These are phyloP conservation scores for Intubia oerlemansii DNA, from an alignment of 2,329 filamentous ascomycete genomes.

Conservation along the genomic window DNA sequence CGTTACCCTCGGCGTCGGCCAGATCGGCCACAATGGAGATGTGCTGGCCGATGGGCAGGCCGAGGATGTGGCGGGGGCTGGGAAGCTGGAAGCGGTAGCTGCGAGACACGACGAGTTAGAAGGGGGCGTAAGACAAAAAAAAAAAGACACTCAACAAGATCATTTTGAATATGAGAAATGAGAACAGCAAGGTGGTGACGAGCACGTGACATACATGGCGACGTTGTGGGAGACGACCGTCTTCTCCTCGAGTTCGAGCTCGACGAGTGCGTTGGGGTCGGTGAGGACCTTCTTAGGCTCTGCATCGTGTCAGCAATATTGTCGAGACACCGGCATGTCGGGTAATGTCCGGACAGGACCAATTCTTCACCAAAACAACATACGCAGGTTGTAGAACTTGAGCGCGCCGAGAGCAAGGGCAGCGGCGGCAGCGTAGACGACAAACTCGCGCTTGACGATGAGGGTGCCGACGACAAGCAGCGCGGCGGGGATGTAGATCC, in stretches of 20 bases:
- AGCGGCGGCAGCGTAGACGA: constrained; percentile 46
- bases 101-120: neutral
- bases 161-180: too few species aligned
- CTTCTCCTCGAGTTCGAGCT: constrained; percentile 88
- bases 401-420: constrained; percentile 44
- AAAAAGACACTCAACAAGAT: too few species aligned
- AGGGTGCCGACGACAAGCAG: constrained; percentile 56
- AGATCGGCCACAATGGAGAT: constrained; percentile 81
- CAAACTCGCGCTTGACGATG: constrained; percentile 61
- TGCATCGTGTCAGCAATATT: constrained; percentile 2
- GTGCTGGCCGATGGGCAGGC: constrained; percentile 95
- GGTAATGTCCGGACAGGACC: neutral
- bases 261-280: constrained; percentile 59
- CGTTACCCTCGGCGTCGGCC: constrained; percentile 41
- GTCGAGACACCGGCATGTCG: too few species aligned
- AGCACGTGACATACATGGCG: constrained; percentile 48
- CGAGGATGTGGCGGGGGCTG: constrained; percentile 57
- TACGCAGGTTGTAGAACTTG: constrained; percentile 54
- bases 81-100: constrained; percentile 89
- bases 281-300: constrained; percentile 68
- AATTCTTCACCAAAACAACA: constrained; percentile 15
- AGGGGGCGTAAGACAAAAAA: too few species aligned
- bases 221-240: constrained; percentile 95
- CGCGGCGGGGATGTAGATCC: constrained; percentile 65
- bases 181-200: neutral